A percentile compares a stretch with the other conserved stretches of the same genome.
Conservation (phyloP, 2,329 filamentous ascomycete species). For the Calonectria naviculata region DNA sequence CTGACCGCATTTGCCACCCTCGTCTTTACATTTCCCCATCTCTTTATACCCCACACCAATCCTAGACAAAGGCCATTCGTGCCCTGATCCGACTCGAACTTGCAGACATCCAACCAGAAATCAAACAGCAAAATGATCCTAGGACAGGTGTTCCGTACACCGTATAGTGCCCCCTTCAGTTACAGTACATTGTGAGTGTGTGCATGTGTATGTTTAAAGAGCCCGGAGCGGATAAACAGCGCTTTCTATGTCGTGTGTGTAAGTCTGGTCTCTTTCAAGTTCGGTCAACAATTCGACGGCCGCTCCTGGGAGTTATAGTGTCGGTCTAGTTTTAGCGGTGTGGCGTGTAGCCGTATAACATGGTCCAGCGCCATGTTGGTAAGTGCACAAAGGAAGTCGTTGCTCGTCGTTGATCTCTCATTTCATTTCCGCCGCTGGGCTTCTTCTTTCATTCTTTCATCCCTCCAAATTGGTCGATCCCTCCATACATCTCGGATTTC, state of each 20-base stretch:
- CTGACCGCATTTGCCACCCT: slow-evolving; percentile 28
- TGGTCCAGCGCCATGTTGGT: slow-evolving; percentile 35
- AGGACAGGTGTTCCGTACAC: slow-evolving; percentile 7
- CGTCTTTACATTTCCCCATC: slow-evolving; percentile 14
- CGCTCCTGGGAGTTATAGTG: slow-evolving; percentile 26
- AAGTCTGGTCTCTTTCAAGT: slow-evolving; percentile 25
- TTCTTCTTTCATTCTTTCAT: slow-evolving; percentile 14
- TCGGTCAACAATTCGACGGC: slow-evolving; percentile 31
- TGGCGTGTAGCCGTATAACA: slow-evolving; percentile 35
- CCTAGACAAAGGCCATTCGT: slow-evolving; percentile 14
- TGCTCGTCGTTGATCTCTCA: slow-evolving; percentile 33
- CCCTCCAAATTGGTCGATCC: slow-evolving; percentile 15
- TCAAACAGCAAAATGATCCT: slow-evolving; percentile 4
- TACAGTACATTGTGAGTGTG: slow-evolving; percentile 24
- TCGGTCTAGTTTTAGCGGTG: slow-evolving; percentile 30
- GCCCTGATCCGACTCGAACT: slow-evolving; percentile 13
- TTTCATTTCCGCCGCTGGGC: slow-evolving; percentile 16
- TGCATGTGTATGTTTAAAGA: slow-evolving; percentile 32
- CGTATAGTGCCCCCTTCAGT: slow-evolving; percentile 27
- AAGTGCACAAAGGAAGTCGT: slow-evolving; percentile 37
- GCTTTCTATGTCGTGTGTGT: slow-evolving; percentile 23
- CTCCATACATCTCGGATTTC: slow-evolving; percentile 13
- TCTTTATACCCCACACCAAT: slow-evolving; percentile 21
- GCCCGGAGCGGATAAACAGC: slow-evolving; percentile 31
- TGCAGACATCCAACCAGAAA: slow-evolving; percentile 22